These are phyloP conservation scores for Escovopsis sp. DNA, from an alignment of 2,329 filamentous ascomycete genomes.

Conservation along the genomic window DNA sequence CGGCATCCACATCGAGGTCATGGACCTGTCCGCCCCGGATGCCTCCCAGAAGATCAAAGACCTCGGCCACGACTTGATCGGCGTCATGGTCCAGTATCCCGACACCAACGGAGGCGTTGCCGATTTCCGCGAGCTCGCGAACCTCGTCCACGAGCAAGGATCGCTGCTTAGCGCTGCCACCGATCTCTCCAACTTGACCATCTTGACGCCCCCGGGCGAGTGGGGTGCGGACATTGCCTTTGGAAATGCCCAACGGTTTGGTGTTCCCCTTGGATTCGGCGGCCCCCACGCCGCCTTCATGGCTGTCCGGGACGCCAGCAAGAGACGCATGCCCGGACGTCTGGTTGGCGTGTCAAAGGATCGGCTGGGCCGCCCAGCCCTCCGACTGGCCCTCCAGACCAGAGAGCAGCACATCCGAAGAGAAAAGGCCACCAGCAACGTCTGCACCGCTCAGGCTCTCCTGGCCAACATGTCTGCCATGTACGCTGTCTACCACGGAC, in stretches of 20 bases:
- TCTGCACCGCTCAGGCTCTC: slow-evolving; percentile 88
- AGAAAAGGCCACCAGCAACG: slow-evolving; percentile 95
- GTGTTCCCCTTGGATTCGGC: slow-evolving; percentile 82
- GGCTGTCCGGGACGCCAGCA: slow-evolving; percentile 77
- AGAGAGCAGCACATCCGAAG: slow-evolving; percentile 91
- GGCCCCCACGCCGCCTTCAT: slow-evolving; percentile 97
- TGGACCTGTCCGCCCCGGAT: slow-evolving; percentile 54
- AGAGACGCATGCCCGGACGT: slow-evolving; percentile 86
- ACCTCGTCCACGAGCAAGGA: slow-evolving; percentile 61
- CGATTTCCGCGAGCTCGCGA: slow-evolving; percentile 60
- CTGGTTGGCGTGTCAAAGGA: slow-evolving; percentile 88
- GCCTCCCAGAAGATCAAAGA: slow-evolving; percentile 50
- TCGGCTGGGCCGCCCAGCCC: slow-evolving; percentile 63
- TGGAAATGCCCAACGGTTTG: slow-evolving; percentile 80
- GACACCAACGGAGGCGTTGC: slow-evolving; percentile 71
- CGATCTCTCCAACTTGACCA: slow-evolving; percentile 73
- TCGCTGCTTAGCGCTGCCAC: slow-evolving; percentile 78
- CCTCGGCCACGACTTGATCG: slow-evolving; percentile 68
- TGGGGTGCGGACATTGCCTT: slow-evolving; percentile 94
- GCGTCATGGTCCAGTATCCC: slow-evolving; percentile 89
- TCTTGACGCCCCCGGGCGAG: slow-evolving; percentile 80
- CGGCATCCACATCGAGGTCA: slow-evolving; percentile 61
- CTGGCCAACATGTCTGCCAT: slow-evolving; percentile 92
- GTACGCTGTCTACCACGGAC: slow-evolving; percentile 90
- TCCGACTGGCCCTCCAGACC: slow-evolving; percentile 77